phyloP scores from a whole-genome alignment of 2,329 filamentous ascomycete genomes.

The Lasiodiplodia citricola region DNA sequence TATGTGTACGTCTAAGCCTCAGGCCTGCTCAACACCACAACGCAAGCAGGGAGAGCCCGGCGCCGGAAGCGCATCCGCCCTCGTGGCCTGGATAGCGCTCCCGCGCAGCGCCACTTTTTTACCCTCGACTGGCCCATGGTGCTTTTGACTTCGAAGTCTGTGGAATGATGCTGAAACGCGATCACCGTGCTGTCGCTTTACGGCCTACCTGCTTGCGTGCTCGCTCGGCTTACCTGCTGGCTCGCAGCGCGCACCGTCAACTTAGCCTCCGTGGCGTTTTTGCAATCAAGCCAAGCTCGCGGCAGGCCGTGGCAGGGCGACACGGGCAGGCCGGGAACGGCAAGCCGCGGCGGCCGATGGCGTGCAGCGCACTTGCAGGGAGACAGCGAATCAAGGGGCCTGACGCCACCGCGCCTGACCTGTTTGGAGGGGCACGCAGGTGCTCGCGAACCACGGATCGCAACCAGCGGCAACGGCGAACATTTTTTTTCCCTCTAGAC shows the following conservation, averaged over 20 bases:
- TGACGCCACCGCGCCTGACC: background rate
- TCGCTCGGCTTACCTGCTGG: constrained; percentile 22
- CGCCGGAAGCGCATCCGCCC: constrained; percentile 9
- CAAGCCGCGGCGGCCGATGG: constrained; percentile 15
- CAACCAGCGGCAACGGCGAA: background rate
- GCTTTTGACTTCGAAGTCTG: background rate
- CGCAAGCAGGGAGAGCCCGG: background rate
- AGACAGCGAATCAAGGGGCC: constrained; percentile 15
- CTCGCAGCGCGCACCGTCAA: background rate
- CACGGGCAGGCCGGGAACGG: constrained; percentile 1
- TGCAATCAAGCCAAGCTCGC: background rate
- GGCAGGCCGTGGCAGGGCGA: background rate
- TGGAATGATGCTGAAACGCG: constrained; percentile 1
- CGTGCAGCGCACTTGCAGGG: constrained; percentile 5
- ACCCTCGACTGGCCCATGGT: background rate
- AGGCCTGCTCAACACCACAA: constrained; percentile 5
- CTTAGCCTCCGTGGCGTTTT: constrained; percentile 7
- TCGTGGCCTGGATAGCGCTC: constrained; percentile 7
- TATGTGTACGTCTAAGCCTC: constrained; percentile 6
- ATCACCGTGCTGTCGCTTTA: background rate
- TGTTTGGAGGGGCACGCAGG: background rate
- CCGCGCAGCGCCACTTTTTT: constrained; percentile 14
- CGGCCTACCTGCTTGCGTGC: background rate
- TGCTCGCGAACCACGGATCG: background rate
- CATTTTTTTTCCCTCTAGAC: background rate